phyloP scores from a whole-genome alignment of 2,329 filamentous ascomycete genomes.

The Sclerotinia subarctica region DNA sequence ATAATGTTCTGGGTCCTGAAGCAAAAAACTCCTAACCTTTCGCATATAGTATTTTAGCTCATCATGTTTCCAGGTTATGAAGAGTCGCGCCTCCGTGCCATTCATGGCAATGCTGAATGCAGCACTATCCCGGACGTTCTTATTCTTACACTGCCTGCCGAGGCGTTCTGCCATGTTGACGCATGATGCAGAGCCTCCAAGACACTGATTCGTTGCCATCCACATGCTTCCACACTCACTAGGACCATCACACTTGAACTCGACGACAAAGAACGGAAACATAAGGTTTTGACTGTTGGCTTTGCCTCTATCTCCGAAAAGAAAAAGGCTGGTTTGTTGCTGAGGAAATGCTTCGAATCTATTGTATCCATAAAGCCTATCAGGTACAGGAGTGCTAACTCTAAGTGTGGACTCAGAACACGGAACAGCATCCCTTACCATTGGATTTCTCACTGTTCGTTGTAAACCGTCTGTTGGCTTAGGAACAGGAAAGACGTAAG shows the following conservation, averaged over 20 bases:
- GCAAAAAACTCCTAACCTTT: conserved; percentile 36
- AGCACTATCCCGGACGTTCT: conserved; percentile 30
- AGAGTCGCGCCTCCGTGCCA: conserved; percentile 15
- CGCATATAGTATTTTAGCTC: conserved; percentile 36
- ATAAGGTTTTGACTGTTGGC: too few species aligned
- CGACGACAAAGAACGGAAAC: too few species aligned
- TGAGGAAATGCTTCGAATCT: too few species aligned
- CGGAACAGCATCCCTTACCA: too few species aligned
- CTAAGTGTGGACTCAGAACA: too few species aligned
- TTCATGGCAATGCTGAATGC: conserved; percentile 41
- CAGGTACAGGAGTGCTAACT: too few species aligned
- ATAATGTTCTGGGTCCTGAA: conserved; percentile 36
- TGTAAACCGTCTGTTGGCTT: neutral
- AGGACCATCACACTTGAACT: too few species aligned
- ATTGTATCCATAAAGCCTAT: too few species aligned
- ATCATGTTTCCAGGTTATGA: conserved; percentile 38
- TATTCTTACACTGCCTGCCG: conserved; percentile 27
- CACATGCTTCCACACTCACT: neutral
- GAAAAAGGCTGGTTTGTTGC: too few species aligned
- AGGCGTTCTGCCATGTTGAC: conserved; percentile 36
- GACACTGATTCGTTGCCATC: conserved; percentile 21
- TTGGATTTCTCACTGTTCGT: too few species aligned
- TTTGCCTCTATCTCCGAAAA: too few species aligned
- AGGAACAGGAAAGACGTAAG: neutral
- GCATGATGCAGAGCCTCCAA: conserved; percentile 31